phyloP scores from a whole-genome alignment of 2,329 filamentous ascomycete genomes.

The Fusarium temperatum region DNA sequence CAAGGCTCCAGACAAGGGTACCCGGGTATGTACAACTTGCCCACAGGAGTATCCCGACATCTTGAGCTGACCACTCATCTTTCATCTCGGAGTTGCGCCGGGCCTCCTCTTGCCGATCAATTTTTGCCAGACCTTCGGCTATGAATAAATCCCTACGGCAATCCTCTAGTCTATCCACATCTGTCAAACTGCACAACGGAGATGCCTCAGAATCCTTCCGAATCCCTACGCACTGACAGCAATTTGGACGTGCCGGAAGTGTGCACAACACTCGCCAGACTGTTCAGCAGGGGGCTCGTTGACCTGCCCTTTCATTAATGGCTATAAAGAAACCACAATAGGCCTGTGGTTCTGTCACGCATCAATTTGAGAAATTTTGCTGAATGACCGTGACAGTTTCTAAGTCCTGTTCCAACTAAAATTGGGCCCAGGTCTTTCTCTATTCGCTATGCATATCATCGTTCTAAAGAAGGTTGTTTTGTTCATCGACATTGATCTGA shows the following conservation, averaged over 20 bases:
- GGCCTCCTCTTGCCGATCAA: constrained; percentile 27
- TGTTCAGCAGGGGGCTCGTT: background rate
- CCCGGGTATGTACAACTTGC: constrained; percentile 15
- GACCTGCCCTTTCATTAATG: background rate
- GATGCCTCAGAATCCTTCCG: constrained; percentile 20
- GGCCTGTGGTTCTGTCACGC: background rate
- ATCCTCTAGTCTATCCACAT: constrained; percentile 32
- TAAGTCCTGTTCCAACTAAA: background rate
- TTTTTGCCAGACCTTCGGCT: constrained; percentile 23
- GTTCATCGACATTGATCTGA: constrained; percentile 22
- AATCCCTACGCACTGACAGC: constrained; percentile 16
- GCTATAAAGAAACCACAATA: background rate
- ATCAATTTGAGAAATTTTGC: background rate
- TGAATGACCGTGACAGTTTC: background rate
- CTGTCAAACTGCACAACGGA: constrained; percentile 33
- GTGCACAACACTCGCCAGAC: background rate
- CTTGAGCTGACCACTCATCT: constrained; percentile 21
- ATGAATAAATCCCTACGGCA: constrained; percentile 35
- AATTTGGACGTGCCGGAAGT: background rate
- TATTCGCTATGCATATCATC: constrained; percentile 29
- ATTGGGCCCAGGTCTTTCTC: background rate
- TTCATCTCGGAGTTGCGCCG: constrained; percentile 30
- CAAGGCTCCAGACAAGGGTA: constrained; percentile 14
- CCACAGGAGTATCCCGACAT: constrained; percentile 30
- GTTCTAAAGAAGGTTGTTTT: constrained; percentile 19